These are phyloP conservation scores for Yamadazyma kanchanaburiensis DNA, from an alignment of 1,139 yeast genomes.

Conservation along the genomic window DNA sequence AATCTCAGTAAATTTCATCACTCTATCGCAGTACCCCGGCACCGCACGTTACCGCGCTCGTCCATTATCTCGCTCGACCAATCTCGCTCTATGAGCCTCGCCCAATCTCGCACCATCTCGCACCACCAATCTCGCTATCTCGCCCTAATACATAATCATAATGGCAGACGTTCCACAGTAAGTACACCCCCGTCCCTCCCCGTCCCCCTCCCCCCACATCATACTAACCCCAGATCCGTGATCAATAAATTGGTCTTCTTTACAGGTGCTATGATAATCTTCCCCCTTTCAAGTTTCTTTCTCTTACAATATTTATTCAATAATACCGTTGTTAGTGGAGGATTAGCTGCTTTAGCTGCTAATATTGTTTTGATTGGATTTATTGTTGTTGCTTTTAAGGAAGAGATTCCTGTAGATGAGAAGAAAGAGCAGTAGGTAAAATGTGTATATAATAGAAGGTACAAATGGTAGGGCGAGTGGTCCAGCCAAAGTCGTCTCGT, in stretches of 20 bases:
- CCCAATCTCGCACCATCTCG: background rate
- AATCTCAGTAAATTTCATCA: no score
- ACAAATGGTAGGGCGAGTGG: no score
- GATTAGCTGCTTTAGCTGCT: slow-evolving; percentile 83
- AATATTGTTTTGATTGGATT: slow-evolving; percentile 84
- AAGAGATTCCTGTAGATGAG: slow-evolving; percentile 50
- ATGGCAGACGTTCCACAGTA: slow-evolving; percentile 56
- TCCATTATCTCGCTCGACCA: no score
- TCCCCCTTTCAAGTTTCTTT: slow-evolving; percentile 77
- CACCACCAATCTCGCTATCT: background rate
- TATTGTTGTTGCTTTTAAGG: slow-evolving; percentile 82
- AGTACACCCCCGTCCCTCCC: no score
- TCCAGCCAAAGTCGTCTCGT: no score
- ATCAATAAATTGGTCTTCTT: slow-evolving; percentile 74
- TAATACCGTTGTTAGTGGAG: slow-evolving; percentile 79
- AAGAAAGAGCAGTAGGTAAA: slow-evolving; percentile 15
- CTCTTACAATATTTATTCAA: slow-evolving; percentile 50
- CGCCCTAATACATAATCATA: no score
- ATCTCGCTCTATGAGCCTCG: no score
- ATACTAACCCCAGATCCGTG: slow-evolving; percentile 59
- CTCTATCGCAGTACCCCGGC: no score
- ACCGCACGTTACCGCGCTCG: no score
- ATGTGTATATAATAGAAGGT: no score
- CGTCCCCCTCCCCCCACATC: no score
- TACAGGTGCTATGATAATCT: slow-evolving; percentile 83